Evolutionary conservation across 345 rosid genomes (phyloP).

Genomic region (Syzygium oleosum): DNA sequence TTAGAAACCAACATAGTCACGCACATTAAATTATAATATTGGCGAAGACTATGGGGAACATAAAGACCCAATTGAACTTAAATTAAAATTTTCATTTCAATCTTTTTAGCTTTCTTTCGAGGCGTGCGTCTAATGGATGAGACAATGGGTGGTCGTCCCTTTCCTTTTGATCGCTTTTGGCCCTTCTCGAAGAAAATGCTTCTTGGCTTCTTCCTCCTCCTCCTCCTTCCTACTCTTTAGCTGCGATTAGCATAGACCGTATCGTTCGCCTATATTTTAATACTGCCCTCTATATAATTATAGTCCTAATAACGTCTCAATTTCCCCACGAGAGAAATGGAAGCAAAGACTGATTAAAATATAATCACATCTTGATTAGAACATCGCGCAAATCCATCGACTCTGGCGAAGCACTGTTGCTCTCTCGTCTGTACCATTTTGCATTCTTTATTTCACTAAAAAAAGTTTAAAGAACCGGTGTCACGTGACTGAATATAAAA

Average conservation of each 20-base stretch:
- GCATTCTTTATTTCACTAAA: not conserved
- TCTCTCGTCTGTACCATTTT: not conserved
- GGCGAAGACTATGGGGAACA: not conserved
- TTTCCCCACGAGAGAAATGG: not conserved
- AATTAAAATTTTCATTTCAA: not conserved
- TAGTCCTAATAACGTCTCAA: not conserved
- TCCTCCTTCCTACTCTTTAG: not conserved
- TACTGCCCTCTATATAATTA: not conserved
- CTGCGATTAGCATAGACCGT: not conserved
- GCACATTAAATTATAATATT: conserved; percentile 14
- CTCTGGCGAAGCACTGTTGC: not conserved
- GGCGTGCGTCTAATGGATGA: not conserved
- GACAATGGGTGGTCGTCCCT: not conserved
- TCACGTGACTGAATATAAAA: not conserved
- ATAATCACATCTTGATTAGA: not conserved
- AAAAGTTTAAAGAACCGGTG: not conserved
- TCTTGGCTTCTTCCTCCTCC: not conserved
- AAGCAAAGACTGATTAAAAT: not conserved
- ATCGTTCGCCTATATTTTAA: not conserved
- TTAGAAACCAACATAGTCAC: conserved; percentile 27
- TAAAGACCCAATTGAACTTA: not conserved
- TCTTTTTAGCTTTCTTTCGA: not conserved
- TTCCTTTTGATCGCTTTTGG: not conserved
- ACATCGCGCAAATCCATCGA: not conserved
- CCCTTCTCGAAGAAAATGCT: not conserved